Evolutionary conservation across 164 flowering plant genomes (phyloP).

Genomic region (Sedum album): DNA sequence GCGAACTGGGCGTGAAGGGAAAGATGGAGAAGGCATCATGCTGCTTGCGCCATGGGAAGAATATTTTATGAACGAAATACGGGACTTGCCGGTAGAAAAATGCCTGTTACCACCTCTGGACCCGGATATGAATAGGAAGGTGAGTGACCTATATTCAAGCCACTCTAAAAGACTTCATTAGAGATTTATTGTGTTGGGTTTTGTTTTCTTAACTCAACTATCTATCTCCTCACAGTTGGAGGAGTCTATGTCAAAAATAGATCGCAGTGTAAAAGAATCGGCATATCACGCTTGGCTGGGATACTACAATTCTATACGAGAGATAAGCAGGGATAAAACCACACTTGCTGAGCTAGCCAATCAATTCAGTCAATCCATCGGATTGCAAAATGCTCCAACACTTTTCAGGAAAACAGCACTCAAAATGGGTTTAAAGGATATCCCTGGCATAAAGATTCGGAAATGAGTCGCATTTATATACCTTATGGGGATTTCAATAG

Average conservation of each 20-base stretch:
- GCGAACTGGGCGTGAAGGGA: slow-evolving; percentile 89
- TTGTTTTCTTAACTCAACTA: background rate
- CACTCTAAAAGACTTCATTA: background rate
- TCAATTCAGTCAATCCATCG: slow-evolving; percentile 56
- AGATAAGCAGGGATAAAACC: slow-evolving; percentile 85
- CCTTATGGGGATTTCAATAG: background rate
- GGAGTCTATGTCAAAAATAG: slow-evolving; percentile 53
- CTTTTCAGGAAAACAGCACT: slow-evolving; percentile 71
- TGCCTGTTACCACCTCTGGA: slow-evolving; percentile 41
- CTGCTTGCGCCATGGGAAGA: slow-evolving; percentile 98
- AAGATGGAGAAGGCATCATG: slow-evolving; percentile 81
- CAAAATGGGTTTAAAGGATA: slow-evolving; percentile 86
- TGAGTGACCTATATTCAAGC: slow-evolving; percentile 14
- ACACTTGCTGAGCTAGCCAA: slow-evolving; percentile 73
- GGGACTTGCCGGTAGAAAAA: slow-evolving; percentile 69
- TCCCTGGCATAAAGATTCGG: slow-evolving; percentile 73
- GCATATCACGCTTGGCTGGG: slow-evolving; percentile 99
- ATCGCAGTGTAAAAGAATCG: slow-evolving; percentile 68
- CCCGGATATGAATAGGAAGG: slow-evolving; percentile 50
- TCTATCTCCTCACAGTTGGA: slow-evolving; percentile 42
- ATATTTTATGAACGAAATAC: slow-evolving; percentile 67
- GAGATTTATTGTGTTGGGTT: background rate
- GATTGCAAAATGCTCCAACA: slow-evolving; percentile 64
- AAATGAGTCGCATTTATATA: slow-evolving; percentile 11
- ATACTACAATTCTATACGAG: slow-evolving; percentile 78